Conservation (phyloP, 2,329 filamentous ascomycete species). For the Microdochium paspali region DNA sequence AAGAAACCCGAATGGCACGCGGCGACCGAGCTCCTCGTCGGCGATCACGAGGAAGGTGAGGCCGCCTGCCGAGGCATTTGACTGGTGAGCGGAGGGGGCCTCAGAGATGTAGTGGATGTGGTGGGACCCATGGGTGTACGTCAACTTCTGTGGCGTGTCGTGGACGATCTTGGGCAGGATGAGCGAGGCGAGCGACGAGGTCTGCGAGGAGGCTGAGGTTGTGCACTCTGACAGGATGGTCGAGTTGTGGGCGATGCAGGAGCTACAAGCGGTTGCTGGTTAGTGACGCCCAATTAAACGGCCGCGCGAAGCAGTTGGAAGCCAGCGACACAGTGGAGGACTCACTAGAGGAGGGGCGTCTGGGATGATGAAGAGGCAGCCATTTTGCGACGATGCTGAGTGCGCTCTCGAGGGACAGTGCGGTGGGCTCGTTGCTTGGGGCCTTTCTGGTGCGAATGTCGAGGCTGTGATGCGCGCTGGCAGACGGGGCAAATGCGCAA, state of each 20-base stretch:
- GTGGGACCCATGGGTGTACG: constrained; percentile 83
- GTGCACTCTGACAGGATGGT: constrained; percentile 94
- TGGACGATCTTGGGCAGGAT: constrained; percentile 95
- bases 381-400: constrained; percentile 31
- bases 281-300: constrained; percentile 3
- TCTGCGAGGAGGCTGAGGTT: constrained; percentile 70
- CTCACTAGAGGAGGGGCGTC: constrained; percentile 67
- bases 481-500: no score
- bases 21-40: constrained; percentile 69
- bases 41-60: constrained; percentile 90
- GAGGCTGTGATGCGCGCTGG: no score
- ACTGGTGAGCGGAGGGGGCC: constrained; percentile 57
- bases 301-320: no score
- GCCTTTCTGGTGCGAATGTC: no score
- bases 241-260: constrained; percentile 87
- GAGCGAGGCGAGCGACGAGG: constrained; percentile 79
- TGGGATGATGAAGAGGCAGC: constrained; percentile 60
- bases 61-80: constrained; percentile 58
- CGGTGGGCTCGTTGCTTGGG: no score
- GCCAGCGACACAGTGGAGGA: no score
- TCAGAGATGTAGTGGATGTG: constrained; percentile 96
- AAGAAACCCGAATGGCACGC: constrained; percentile 87
- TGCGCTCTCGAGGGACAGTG: no score
- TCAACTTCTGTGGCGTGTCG: constrained; percentile 71
- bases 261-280: constrained; percentile 38